Conservation (phyloP, 2,329 filamentous ascomycete genomes). For the Coleophoma cylindrospora region DNA sequence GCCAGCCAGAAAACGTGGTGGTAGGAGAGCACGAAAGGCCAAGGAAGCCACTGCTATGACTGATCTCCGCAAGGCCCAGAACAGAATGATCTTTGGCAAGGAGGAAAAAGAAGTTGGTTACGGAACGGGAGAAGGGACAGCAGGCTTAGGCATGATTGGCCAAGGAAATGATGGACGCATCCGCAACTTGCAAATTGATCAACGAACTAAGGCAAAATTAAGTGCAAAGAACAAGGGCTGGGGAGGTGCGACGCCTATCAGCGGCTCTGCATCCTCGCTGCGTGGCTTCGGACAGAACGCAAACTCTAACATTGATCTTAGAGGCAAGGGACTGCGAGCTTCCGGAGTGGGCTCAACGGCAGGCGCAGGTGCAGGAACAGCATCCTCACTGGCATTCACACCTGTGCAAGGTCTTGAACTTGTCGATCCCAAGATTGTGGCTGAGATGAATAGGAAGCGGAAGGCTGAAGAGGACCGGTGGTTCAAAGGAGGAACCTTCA, state of each 20-base stretch:
- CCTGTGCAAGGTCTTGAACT: conserved; percentile 92
- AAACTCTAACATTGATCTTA: conserved; percentile 61
- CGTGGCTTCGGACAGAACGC: conserved; percentile 67
- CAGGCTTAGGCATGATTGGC: conserved; percentile 93
- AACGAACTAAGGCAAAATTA: conserved; percentile 87
- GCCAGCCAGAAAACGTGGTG: conserved; percentile 86
- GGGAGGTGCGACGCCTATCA: conserved; percentile 64
- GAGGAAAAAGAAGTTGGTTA: conserved; percentile 94
- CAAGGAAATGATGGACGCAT: conserved; percentile 84
- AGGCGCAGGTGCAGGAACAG: conserved; percentile 63
- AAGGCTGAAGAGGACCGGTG: conserved; percentile 93
- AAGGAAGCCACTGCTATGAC: conserved; percentile 98
- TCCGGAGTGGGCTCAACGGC: conserved; percentile 75
- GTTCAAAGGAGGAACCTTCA: conserved; percentile 98
- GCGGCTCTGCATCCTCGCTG: conserved; percentile 73
- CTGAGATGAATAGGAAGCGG: conserved; percentile 82
- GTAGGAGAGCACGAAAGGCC: conserved; percentile 82
- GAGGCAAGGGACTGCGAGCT: conserved; percentile 67
- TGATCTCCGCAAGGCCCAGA: conserved; percentile 91
- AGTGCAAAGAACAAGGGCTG: conserved; percentile 95
- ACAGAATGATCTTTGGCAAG: conserved; percentile 91
- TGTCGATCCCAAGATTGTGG: conserved; percentile 86
- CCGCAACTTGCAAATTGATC: conserved; percentile 82
- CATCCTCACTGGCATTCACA: conserved; percentile 86
- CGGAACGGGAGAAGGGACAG: conserved; percentile 77